A percentile compares a stretch with the other conserved stretches of the same genome.
Evolutionary conservation across 2,329 filamentous ascomycete genomes (phyloP).

Genomic region (Aureobasidium sp.): DNA sequence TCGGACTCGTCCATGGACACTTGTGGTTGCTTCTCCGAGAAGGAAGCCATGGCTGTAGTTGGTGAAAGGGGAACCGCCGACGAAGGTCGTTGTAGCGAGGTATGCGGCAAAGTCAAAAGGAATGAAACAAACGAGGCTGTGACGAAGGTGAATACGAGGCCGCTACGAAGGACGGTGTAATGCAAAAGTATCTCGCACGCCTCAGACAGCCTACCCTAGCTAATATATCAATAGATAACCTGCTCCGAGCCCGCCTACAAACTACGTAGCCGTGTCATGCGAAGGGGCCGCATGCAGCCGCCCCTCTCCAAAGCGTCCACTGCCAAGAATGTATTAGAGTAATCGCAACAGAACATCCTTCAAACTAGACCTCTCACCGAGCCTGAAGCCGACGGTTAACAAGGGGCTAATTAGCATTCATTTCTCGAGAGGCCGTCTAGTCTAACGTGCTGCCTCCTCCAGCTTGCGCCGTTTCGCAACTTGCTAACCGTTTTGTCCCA

Average conservation of each 20-base stretch:
- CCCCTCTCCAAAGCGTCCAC: background rate
- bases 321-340: background rate
- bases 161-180: slow-evolving; percentile 1
- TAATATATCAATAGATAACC: slow-evolving; percentile 11
- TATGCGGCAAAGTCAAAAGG: background rate
- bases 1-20: slow-evolving; percentile 5
- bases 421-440: background rate
- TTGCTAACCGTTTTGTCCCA: background rate
- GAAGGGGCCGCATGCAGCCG: slow-evolving; percentile 5
- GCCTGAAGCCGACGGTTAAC: background rate
- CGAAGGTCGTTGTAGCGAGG: background rate
- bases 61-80: background rate
- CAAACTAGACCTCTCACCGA: background rate
- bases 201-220: slow-evolving; percentile 1
- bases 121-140: background rate
- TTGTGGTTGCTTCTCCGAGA: slow-evolving; percentile 6
- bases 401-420: slow-evolving; percentile 9
- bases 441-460: slow-evolving; percentile 4
- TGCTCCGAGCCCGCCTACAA: background rate
- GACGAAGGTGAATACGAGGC: background rate
- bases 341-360: background rate
- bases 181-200: slow-evolving; percentile 2
- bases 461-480: background rate
- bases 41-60: slow-evolving; percentile 4
- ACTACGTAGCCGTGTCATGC: background rate